Evolutionary conservation across 2,329 filamentous ascomycete species (phyloP).

Genomic region (Colletotrichum sp.): DNA sequence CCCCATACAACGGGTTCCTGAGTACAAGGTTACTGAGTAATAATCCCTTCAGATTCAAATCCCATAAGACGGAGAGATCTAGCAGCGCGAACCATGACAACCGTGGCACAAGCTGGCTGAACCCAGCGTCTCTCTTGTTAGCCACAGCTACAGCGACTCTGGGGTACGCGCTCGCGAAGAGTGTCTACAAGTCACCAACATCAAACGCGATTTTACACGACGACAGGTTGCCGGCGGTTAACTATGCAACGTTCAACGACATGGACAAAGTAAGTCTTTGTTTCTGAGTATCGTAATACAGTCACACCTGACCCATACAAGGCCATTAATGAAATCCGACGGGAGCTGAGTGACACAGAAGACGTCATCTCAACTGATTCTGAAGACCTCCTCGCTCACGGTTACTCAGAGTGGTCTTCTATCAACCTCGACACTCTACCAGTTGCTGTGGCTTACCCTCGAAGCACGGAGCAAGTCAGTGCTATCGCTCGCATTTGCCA

Average conservation of each 20-base stretch:
- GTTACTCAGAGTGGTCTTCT: background rate
- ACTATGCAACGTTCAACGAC: background rate
- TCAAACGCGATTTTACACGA: background rate
- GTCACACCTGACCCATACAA: slow-evolving; percentile 27
- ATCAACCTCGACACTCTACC: background rate
- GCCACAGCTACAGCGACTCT: background rate
- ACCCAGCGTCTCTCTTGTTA: background rate
- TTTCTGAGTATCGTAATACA: background rate
- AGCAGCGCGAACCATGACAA: background rate
- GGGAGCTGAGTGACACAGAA: slow-evolving; percentile 36
- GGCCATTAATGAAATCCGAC: slow-evolving; percentile 60
- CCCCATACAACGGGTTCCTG: background rate
- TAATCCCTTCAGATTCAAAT: background rate
- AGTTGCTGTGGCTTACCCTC: background rate
- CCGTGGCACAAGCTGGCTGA: background rate
- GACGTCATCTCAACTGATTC: background rate
- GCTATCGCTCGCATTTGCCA: background rate
- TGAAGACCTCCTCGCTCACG: background rate
- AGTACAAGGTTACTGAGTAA: background rate
- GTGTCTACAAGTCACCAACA: background rate
- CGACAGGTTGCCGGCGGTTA: background rate
- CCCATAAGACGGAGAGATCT: background rate
- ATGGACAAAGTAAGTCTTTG: background rate
- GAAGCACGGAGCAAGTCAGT: background rate
- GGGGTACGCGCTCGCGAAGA: background rate